Evolutionary conservation across 306 rosid genomes (phyloP).

Genomic region (Canavalia gladiata): DNA sequence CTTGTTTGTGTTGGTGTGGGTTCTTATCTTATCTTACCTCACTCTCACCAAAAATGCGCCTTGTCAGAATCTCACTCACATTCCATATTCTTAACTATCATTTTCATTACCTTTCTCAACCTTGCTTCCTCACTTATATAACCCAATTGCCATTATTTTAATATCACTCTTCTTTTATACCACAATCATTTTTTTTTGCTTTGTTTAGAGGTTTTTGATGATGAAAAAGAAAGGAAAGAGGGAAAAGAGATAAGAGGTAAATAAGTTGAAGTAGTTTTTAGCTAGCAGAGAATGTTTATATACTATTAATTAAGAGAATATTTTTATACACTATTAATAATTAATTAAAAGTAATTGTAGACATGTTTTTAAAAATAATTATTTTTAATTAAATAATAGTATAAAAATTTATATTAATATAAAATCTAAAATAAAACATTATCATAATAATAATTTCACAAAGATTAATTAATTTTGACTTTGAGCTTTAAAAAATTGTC

Average conservation of each 20-base stretch:
- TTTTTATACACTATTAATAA: too few relatives aligned
- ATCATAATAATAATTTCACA: too few relatives aligned
- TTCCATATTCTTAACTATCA: slow-evolving; percentile 16
- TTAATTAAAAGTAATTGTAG: too few relatives aligned
- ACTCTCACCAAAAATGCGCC: slow-evolving; percentile 57
- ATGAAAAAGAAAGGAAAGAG: neutral
- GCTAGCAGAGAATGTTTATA: too few relatives aligned
- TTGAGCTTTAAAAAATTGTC: too few relatives aligned
- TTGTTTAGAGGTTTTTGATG: neutral
- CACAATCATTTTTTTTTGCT: neutral
- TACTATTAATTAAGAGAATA: too few relatives aligned
- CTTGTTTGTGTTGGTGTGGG: neutral
- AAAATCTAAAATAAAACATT: too few relatives aligned
- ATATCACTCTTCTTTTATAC: neutral
- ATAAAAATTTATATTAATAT: too few relatives aligned
- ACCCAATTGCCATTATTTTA: slow-evolving; percentile 20
- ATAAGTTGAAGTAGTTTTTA: neutral
- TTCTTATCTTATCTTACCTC: slow-evolving; percentile 29
- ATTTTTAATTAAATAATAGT: too few relatives aligned
- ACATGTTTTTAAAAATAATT: too few relatives aligned
- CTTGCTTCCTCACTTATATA: neutral
- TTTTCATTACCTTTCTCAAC: slow-evolving; percentile 24
- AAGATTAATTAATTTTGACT: too few relatives aligned
- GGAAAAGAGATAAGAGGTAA: neutral
- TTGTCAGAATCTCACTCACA: slow-evolving; percentile 69